Evolutionary conservation across 768 basidiomycete species (phyloP), one percentile per base, ranked within the genome.

Genomic region (Suillus brevipes): DNA sequence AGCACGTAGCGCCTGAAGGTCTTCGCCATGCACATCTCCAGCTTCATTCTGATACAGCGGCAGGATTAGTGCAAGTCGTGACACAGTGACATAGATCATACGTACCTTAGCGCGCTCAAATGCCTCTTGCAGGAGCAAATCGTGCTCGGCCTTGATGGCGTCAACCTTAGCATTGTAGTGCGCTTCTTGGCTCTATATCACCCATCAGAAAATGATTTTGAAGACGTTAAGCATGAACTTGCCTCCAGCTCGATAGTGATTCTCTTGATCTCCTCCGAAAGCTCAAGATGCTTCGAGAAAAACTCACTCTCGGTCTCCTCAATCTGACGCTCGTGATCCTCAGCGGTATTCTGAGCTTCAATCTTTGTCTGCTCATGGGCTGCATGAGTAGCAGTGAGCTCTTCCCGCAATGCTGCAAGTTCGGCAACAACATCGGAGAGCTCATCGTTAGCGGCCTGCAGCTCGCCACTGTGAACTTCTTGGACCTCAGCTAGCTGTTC

Each of bases 31-130:
- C 8, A 75, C 77, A 42, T 84, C 82, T 40, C 85, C 85, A n/a
- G 92, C 93, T 74, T 92, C 90, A 45, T 79, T 80, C 92, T 93
- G 34, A 65, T 23, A 25, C 4, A 52, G 36, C 31, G 40, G 52
- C 4, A 65, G 37, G 34, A 63, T 18, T 23, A 53, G 16, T 58
- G 14, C n/a, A 20, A 55, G 20, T 42, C 20, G 43, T 57, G 36
- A 23, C 25, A 55, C 7, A 4, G 4, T 23, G 2, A n/a, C 38
- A 25, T 4, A 61, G 28, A 25, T 49, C 34, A 43, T 31, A 74
- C 79, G 58, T 68, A 88, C 93, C 85, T 93, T 94, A 20, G 92
- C 91, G 55, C 85, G 87, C 65, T 89, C 85, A 73, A 93, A 92
- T 4, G 88, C 89, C 64, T 91, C 86, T 67, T 87, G 79, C 20